Conservation (phyloP, 2,329 filamentous ascomycete species). For the Apiospora sp. region DNA sequence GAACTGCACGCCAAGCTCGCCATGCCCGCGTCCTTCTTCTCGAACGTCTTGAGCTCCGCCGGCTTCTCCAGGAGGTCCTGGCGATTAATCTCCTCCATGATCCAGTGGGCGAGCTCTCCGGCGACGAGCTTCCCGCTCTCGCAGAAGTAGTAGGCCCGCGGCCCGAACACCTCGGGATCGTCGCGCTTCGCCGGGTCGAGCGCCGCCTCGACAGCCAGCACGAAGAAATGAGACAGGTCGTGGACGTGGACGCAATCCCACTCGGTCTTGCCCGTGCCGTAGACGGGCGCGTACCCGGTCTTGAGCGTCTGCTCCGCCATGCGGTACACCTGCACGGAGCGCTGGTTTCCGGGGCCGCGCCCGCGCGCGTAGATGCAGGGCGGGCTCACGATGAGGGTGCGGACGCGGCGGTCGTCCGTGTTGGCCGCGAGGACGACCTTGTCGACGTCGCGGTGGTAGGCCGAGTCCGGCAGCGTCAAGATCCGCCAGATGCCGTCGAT, state of each 20-base stretch:
- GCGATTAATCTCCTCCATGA: slow-evolving; percentile 64
- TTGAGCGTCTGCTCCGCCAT: slow-evolving; percentile 51
- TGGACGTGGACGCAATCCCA: slow-evolving; percentile 63
- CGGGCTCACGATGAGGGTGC: slow-evolving; percentile 56
- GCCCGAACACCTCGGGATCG: slow-evolving; percentile 69
- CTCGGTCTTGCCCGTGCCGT: slow-evolving; percentile 53
- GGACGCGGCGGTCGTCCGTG: slow-evolving; percentile 43
- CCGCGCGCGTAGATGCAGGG: slow-evolving; percentile 61
- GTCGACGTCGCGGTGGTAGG: slow-evolving; percentile 72
- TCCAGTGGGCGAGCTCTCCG: slow-evolving; percentile 63
- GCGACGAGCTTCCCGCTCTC: slow-evolving; percentile 70
- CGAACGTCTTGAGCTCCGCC: slow-evolving; percentile 39
- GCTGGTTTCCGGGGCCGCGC: slow-evolving; percentile 55
- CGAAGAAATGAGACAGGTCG: slow-evolving; percentile 55
- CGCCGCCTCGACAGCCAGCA: slow-evolving; percentile 55
- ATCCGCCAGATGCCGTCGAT: slow-evolving; percentile 64
- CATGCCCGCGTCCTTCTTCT: slow-evolving; percentile 38
- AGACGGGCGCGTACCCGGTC: slow-evolving; percentile 52
- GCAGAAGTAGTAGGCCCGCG: slow-evolving; percentile 71
- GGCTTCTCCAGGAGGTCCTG: slow-evolving; percentile 54
- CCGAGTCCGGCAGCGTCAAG: slow-evolving; percentile 62
- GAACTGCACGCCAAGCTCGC: slow-evolving; percentile 51
- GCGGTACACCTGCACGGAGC: slow-evolving; percentile 58
- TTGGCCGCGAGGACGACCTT: slow-evolving; percentile 64
- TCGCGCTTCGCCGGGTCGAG: slow-evolving; percentile 63